Evolutionary conservation across 2,329 filamentous ascomycete species (phyloP), one percentile per base, ranked within the genome.

Genomic region (Apiospora rasikravindrae): DNA sequence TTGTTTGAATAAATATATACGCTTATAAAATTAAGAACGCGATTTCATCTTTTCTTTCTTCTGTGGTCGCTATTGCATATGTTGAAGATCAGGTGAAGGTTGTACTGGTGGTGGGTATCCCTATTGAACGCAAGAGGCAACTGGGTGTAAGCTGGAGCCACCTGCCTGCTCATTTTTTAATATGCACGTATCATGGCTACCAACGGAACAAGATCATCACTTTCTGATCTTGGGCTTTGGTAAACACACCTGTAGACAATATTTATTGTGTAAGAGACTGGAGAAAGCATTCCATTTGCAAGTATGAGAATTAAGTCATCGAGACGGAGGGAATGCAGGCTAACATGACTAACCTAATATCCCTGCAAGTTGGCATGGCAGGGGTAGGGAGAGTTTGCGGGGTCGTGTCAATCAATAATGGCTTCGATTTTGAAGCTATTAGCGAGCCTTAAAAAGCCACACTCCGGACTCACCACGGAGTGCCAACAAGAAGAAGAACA

Each of bases 371-470:
- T 40, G 57, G 37, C n/a, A 37, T 6, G 57, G 4, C 57, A 40
- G 33, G 57, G 57, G 57, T 64, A 64, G 33, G 57, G 19, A 40
- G 57, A 40, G 33, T 40, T 40, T 64, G 57, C 57, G 57, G 57
- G 57, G 57, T 64, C 19, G 57, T 64, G 33, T 64, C 57, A 64
- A 64, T 64, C 57, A 64, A 64, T 64, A 64, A 64, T 64, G 57
- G 19, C 57, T 24, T 64, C 57, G 33, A 13, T 64, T 40, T 22
- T 33, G 33, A 64, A 61, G 29, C 57, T 64, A 64, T 64, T 64
- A 40, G 57, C 33, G 57, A 64, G 57, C 57, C 57, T 40, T 64
- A n/a, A n/a, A 61, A 64, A 64, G 57, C 57, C 57, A 64, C 57
- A 64, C 57, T 40, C 57, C 33, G 57, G 29, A 61, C 29, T 61